phyloP scores from a whole-genome alignment of 495 filamentous ascomycete genomes.

The Hypoxylon lenormandii region DNA sequence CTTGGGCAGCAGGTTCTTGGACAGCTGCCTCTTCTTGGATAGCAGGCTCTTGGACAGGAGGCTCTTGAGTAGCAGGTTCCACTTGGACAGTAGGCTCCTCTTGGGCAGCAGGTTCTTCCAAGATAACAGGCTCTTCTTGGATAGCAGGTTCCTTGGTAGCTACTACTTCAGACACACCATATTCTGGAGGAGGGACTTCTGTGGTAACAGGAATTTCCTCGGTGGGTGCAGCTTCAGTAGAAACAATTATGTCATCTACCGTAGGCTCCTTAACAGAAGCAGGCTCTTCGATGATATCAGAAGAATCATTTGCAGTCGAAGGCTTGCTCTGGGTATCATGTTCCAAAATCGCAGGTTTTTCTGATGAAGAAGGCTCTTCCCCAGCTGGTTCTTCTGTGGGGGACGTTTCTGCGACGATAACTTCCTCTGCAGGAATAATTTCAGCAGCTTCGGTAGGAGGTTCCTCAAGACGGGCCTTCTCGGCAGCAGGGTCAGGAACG shows the following conservation, averaged over 20 bases:
- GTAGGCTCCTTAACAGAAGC: neutral
- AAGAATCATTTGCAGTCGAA: neutral
- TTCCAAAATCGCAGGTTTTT: neutral
- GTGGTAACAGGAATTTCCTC: too few relatives aligned
- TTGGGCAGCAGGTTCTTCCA: slow-evolving; percentile 16
- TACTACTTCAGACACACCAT: too few relatives aligned
- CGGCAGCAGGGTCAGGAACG: neutral
- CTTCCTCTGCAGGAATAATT: neutral
- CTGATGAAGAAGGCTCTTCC: neutral
- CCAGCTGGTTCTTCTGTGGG: too few relatives aligned
- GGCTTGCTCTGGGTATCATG: neutral
- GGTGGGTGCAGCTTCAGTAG: too few relatives aligned
- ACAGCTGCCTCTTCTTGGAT: neutral
- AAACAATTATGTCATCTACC: too few relatives aligned
- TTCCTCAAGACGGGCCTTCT: neutral
- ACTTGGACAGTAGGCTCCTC: neutral
- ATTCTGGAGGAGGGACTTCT: too few relatives aligned
- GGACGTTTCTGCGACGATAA: neutral
- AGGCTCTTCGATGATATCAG: neutral
- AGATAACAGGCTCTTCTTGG: slow-evolving; percentile 11
- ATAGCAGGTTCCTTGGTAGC: too few relatives aligned
- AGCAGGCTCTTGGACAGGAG: neutral
- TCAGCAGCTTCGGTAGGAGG: neutral
- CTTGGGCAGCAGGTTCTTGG: neutral
- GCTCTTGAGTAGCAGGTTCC: slow-evolving; percentile 19